phyloP scores from a whole-genome alignment of 345 rosid genomes.

The Noccaea caerulescens region DNA sequence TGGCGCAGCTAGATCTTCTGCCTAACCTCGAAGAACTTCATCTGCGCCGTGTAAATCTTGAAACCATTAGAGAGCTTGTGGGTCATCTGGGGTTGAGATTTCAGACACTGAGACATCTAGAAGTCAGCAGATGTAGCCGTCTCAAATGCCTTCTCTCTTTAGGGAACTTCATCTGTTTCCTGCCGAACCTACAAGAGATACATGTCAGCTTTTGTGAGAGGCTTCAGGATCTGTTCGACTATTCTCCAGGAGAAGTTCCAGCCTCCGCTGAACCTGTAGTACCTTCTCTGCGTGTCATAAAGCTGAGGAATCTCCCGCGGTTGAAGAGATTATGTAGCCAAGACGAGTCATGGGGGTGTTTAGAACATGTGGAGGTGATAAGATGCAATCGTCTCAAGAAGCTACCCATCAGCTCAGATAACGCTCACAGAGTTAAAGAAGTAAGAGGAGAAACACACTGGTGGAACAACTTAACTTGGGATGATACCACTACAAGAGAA shows the following conservation, averaged over 20 bases:
- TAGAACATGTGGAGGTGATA: constrained; percentile 44
- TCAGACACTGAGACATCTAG: constrained; percentile 35
- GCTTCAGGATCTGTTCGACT: constrained; percentile 37
- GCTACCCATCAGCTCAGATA: constrained; percentile 39
- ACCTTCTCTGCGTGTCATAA: constrained; percentile 38
- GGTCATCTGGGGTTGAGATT: constrained; percentile 44
- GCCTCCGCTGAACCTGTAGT: constrained; percentile 34
- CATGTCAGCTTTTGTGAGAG: constrained; percentile 45
- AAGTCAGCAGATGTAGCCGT: constrained; percentile 44
- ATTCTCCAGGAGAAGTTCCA: constrained; percentile 22
- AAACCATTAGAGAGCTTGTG: constrained; percentile 40
- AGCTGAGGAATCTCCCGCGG: constrained; percentile 44
- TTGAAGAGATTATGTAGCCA: constrained; percentile 36
- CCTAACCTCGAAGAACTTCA: constrained; percentile 50
- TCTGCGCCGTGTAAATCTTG: constrained; percentile 43
- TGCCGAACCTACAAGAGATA: constrained; percentile 44
- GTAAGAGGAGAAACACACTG: constrained; percentile 46
- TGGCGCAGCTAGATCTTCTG: constrained; percentile 41
- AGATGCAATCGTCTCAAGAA: constrained; percentile 39
- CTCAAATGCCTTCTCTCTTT: constrained; percentile 42
- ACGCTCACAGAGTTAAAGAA: constrained; percentile 32
- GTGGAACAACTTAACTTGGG: constrained; percentile 46
- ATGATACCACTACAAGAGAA: constrained; percentile 29
- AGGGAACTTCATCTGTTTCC: constrained; percentile 43
- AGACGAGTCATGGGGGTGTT: constrained; percentile 33